phyloP scores from a whole-genome alignment of 2,329 filamentous ascomycete genomes.

The Xylariaceae sp. region DNA sequence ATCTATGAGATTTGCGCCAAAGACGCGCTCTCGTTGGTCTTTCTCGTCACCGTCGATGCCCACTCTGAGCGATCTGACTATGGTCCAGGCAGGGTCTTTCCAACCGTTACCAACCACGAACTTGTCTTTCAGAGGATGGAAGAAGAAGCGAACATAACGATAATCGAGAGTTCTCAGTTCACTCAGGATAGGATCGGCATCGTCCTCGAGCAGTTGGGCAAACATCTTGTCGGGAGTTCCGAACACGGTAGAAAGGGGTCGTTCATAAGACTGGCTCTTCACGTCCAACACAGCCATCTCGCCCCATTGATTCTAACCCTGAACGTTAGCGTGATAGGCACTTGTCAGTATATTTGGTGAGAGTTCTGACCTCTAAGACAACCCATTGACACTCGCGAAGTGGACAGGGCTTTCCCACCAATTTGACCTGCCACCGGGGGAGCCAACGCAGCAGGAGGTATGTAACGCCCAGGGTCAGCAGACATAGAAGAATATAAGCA shows the following conservation, averaged over 20 bases:
- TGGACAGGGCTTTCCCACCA: slow-evolving; percentile 66
- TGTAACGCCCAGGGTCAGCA: slow-evolving; percentile 68
- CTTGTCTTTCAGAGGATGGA: slow-evolving; percentile 82
- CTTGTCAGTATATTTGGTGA: neutral
- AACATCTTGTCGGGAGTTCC: slow-evolving; percentile 61
- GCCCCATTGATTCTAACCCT: slow-evolving; percentile 79
- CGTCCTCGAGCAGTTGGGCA: slow-evolving; percentile 53
- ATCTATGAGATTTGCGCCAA: slow-evolving; percentile 86
- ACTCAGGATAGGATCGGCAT: slow-evolving; percentile 73
- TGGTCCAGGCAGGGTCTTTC: slow-evolving; percentile 89
- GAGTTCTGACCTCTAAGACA: slow-evolving; percentile 68
- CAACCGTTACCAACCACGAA: slow-evolving; percentile 84
- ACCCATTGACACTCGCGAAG: slow-evolving; percentile 82
- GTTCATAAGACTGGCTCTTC: slow-evolving; percentile 49
- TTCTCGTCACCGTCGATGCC: slow-evolving; percentile 90
- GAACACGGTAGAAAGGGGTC: slow-evolving; percentile 60
- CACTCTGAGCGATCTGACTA: slow-evolving; percentile 67
- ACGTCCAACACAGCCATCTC: slow-evolving; percentile 79
- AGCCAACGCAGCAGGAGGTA: slow-evolving; percentile 89
- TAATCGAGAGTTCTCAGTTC: slow-evolving; percentile 80
- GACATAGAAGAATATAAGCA: slow-evolving; percentile 66
- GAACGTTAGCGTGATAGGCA: neutral
- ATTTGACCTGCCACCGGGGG: slow-evolving; percentile 75
- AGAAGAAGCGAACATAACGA: slow-evolving; percentile 90
- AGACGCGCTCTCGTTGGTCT: slow-evolving; percentile 75